phyloP scores from a whole-genome alignment of 1,284 basidiomycete species.

The Sporisorium iseilematis-ciliati region DNA sequence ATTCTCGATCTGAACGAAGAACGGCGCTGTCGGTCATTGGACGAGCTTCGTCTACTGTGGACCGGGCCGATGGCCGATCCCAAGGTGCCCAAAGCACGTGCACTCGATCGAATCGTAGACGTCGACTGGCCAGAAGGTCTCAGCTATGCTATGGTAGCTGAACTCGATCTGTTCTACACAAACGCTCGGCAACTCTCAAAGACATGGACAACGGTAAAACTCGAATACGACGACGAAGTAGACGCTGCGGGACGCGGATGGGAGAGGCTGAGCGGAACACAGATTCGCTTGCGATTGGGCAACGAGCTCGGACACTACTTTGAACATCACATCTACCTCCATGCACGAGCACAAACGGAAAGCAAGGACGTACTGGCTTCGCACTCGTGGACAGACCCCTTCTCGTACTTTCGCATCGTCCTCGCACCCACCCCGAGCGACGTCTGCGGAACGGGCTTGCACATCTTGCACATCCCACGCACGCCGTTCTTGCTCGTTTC shows the following conservation, averaged over 20 bases:
- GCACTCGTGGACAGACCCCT: conserved; percentile 31
- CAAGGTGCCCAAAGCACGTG: conserved; percentile 53
- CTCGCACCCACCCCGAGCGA: conserved; percentile 40
- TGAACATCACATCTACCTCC: conserved; percentile 53
- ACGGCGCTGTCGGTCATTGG: conserved; percentile 44
- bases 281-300: conserved; percentile 37
- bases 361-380: not conserved
- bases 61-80: conserved; percentile 47
- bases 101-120: conserved; percentile 53
- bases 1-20: conserved; percentile 53
- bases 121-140: conserved; percentile 60
- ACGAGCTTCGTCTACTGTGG: conserved; percentile 50
- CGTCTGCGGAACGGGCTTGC: conserved; percentile 46
- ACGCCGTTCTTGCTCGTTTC: conserved; percentile 51
- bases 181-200: conserved; percentile 21
- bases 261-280: conserved; percentile 32
- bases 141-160: conserved; percentile 55
- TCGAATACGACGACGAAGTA: conserved; percentile 51
- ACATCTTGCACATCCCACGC: conserved; percentile 49
- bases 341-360: conserved; percentile 13
- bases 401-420: conserved; percentile 54
- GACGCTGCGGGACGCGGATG: conserved; percentile 24
- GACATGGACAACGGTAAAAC: conserved; percentile 46
- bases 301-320: conserved; percentile 55
- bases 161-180: conserved; percentile 41